Evolutionary conservation across 169 alveolate species (phyloP).

Genomic region (Plasmodium chabaudi): DNA sequence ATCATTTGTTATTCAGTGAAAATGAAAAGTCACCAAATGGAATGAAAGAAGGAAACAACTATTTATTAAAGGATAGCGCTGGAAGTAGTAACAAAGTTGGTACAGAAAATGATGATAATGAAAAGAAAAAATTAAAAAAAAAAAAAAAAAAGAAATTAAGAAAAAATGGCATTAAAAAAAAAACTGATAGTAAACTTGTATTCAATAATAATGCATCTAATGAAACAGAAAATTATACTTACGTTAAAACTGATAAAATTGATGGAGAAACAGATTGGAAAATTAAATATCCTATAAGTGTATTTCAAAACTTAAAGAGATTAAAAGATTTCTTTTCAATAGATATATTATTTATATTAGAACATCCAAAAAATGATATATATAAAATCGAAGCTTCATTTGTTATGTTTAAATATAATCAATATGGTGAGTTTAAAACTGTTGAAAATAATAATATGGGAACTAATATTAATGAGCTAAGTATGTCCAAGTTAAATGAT

Average conservation of each 20-base stretch:
- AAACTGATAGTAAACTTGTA: slow-evolving; percentile 10
- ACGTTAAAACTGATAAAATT: slow-evolving; percentile 97
- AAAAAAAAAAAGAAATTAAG: slow-evolving; percentile 8
- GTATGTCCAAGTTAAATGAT: slow-evolving; percentile 15
- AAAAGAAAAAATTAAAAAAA: slow-evolving; percentile 12
- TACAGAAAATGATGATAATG: neutral
- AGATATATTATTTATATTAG: slow-evolving; percentile 83
- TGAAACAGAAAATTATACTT: slow-evolving; percentile 83
- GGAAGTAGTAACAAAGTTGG: slow-evolving; percentile 1
- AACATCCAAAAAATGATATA: slow-evolving; percentile 91
- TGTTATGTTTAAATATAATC: slow-evolving; percentile 79
- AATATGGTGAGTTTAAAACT: slow-evolving; percentile 65
- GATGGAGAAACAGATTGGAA: slow-evolving; percentile 99
- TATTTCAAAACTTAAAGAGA: slow-evolving; percentile 86
- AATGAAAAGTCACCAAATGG: slow-evolving; percentile 60
- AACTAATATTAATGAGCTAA: slow-evolving; percentile 12
- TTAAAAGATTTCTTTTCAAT: slow-evolving; percentile 82
- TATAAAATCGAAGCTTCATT: slow-evolving; percentile 91
- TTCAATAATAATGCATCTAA: slow-evolving; percentile 20
- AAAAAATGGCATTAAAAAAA: neutral
- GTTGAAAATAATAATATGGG: slow-evolving; percentile 35
- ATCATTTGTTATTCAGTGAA: slow-evolving; percentile 55
- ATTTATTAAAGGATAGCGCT: slow-evolving; percentile 16
- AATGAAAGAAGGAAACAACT: slow-evolving; percentile 1
- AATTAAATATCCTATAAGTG: slow-evolving; percentile 93